These are phyloP conservation scores for Fusarium sp. DNA, from an alignment of 2,329 filamentous ascomycete species.

Conservation along the genomic window DNA sequence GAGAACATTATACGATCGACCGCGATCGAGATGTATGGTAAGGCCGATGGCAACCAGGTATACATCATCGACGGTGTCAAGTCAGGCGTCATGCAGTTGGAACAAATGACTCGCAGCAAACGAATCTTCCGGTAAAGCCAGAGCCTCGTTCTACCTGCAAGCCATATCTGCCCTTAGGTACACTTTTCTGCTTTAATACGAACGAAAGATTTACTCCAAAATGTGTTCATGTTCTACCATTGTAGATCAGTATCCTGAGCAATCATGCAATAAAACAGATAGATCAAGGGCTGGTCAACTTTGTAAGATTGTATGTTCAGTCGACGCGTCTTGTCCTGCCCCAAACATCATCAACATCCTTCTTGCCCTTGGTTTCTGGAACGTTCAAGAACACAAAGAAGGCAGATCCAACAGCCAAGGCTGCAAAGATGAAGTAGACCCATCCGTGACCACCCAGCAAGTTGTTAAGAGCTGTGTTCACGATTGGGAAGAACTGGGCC, in stretches of 20 bases:
- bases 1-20: slow-evolving; percentile 80
- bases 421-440: slow-evolving; percentile 93
- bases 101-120: slow-evolving; percentile 64
- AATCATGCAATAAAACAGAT: not conserved
- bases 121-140: slow-evolving; percentile 53
- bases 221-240: not conserved
- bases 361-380: slow-evolving; percentile 90
- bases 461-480: slow-evolving; percentile 79
- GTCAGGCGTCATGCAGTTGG: slow-evolving; percentile 74
- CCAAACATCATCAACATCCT: slow-evolving; percentile 91
- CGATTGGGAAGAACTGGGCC: slow-evolving; percentile 92
- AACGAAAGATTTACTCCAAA: not conserved
- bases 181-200: slow-evolving; percentile 14
- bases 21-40: slow-evolving; percentile 73
- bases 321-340: slow-evolving; percentile 71
- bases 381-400: slow-evolving; percentile 80
- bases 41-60: slow-evolving; percentile 66
- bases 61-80: slow-evolving; percentile 85
- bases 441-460: slow-evolving; percentile 77
- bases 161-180: slow-evolving; percentile 6
- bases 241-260: not conserved
- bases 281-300: not conserved
- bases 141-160: slow-evolving; percentile 17
- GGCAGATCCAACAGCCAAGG: slow-evolving; percentile 75
- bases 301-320: slow-evolving; percentile 49